These are phyloP conservation scores for Triticum dicoccoides DNA, from an alignment of 176 grass and related monocot genomes.

Conservation along the genomic window DNA sequence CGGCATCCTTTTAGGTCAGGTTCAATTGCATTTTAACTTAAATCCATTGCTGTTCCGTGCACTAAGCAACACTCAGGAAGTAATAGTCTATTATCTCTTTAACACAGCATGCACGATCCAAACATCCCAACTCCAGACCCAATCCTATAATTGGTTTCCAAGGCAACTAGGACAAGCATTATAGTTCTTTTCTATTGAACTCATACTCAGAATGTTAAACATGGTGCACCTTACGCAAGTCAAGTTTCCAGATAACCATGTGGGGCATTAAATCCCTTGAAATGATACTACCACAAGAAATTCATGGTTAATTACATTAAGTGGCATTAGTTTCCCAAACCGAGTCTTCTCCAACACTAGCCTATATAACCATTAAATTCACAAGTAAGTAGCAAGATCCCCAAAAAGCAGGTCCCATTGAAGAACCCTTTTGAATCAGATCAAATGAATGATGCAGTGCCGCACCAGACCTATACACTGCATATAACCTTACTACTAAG, in stretches of 20 bases:
- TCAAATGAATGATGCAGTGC: not conserved
- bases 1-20: constrained; percentile 12
- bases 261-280: not conserved
- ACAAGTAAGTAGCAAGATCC: no score
- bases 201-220: not conserved
- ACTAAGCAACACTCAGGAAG: not conserved
- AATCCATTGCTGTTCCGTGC: not conserved
- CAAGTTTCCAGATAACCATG: not conserved
- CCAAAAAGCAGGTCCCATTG: no score
- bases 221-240: not conserved
- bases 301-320: not conserved
- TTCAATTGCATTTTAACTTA: constrained; percentile 15
- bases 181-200: not conserved
- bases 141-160: not conserved
- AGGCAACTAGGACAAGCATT: not conserved
- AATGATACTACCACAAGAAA: not conserved
- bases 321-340: not conserved
- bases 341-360: not conserved
- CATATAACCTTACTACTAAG: constrained; percentile 2
- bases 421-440: not conserved
- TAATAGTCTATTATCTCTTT: constrained; percentile 5
- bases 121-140: not conserved
- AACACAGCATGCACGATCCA: not conserved
- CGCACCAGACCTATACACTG: not conserved
- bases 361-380: no score